Evolutionary conservation across 495 filamentous ascomycete species (phyloP).

Genomic region (Emericellopsis terricola): DNA sequence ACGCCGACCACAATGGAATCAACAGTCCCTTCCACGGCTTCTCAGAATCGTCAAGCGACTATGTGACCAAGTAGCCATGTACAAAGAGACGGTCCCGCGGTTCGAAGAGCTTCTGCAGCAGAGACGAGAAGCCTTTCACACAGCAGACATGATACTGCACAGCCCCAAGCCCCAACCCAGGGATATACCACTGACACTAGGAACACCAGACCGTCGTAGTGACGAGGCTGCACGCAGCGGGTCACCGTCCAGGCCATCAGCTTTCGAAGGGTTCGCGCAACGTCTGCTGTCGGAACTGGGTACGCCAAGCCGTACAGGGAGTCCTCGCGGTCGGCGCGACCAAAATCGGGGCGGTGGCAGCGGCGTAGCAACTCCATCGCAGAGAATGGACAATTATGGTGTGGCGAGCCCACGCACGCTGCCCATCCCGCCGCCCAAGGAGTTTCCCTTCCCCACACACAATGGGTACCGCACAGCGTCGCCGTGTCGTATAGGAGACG

Average conservation of each 20-base stretch:
- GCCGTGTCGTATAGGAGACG: constrained; percentile 10
- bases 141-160: constrained; percentile 21
- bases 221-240: constrained; percentile 14
- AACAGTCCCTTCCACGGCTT: constrained; percentile 26
- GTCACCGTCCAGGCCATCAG: constrained; percentile 27
- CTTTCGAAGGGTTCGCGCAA: constrained; percentile 34
- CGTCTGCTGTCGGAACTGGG: constrained; percentile 35
- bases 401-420: constrained; percentile 6
- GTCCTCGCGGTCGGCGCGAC: constrained; percentile 28
- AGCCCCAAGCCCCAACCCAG: neutral
- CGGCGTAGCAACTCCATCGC: constrained; percentile 5
- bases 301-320: constrained; percentile 28
- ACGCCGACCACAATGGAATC: constrained; percentile 29
- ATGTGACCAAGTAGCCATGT: constrained; percentile 43
- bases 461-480: constrained; percentile 3
- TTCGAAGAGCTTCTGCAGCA: constrained; percentile 63
- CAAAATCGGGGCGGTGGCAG: constrained; percentile 8
- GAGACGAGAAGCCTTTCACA: constrained; percentile 47
- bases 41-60: constrained; percentile 35
- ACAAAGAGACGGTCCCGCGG: constrained; percentile 49
- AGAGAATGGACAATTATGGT: constrained; percentile 6
- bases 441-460: neutral
- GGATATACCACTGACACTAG: constrained; percentile 1
- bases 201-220: constrained; percentile 11
- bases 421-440: neutral